phyloP scores from a whole-genome alignment of 2,329 filamentous ascomycete species.

The Cylindrodendrum hubeiense region DNA sequence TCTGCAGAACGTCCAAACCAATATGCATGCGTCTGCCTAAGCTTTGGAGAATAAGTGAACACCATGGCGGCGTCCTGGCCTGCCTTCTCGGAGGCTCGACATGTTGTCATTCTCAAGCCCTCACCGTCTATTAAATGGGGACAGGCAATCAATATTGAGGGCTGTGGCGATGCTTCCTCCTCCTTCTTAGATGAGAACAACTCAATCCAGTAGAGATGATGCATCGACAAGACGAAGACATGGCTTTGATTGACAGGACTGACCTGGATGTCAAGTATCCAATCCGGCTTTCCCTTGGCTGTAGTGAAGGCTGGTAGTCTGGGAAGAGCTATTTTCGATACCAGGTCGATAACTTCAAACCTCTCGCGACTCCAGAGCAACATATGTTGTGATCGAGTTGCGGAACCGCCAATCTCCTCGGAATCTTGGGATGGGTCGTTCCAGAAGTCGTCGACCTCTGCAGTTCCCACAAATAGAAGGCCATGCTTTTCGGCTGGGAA shows the following conservation, averaged over 20 bases:
- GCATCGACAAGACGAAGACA: slow-evolving; percentile 71
- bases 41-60: slow-evolving; percentile 49
- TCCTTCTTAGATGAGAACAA: slow-evolving; percentile 42
- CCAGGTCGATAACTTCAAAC: slow-evolving; percentile 53
- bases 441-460: slow-evolving; percentile 37
- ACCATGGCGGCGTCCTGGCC: slow-evolving; percentile 45
- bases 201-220: slow-evolving; percentile 62
- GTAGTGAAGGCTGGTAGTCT: slow-evolving; percentile 43
- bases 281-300: slow-evolving; percentile 46
- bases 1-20: slow-evolving; percentile 48
- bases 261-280: slow-evolving; percentile 67
- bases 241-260: slow-evolving; percentile 61
- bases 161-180: slow-evolving; percentile 27
- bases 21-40: slow-evolving; percentile 50
- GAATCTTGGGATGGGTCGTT: slow-evolving; percentile 27
- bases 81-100: slow-evolving; percentile 36
- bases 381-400: slow-evolving; percentile 41
- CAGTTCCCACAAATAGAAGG: slow-evolving; percentile 56
- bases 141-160: slow-evolving; percentile 45
- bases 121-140: slow-evolving; percentile 45
- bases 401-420: slow-evolving; percentile 16
- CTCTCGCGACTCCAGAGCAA: slow-evolving; percentile 53
- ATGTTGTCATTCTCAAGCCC: slow-evolving; percentile 47
- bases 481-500: slow-evolving; percentile 55
- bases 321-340: slow-evolving; percentile 46